Conservation (phyloP, 2,329 filamentous ascomycete genomes). For the Colletotrichum orbiculare region DNA sequence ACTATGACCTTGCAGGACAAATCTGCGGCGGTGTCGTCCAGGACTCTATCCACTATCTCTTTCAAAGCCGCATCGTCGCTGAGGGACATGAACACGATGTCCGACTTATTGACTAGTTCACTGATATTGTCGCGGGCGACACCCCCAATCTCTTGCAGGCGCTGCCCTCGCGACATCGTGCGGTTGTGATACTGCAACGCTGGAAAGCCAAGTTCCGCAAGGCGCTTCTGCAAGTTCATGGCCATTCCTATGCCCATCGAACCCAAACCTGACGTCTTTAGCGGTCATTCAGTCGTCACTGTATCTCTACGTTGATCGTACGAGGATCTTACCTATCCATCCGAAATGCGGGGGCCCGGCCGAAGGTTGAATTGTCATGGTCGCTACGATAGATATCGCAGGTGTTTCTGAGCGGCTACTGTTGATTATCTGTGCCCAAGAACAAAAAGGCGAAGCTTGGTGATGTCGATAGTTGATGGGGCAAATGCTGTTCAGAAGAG, state of each 20-base stretch:
- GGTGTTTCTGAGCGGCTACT: no score
- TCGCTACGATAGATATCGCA: not conserved
- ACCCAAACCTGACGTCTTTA: slow-evolving; percentile 51
- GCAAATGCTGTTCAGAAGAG: no score
- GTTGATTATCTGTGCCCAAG: no score
- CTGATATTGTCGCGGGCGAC: slow-evolving; percentile 38
- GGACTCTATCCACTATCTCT: slow-evolving; percentile 46
- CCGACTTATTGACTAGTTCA: slow-evolving; percentile 44
- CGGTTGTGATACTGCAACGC: slow-evolving; percentile 57
- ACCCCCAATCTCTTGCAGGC: slow-evolving; percentile 44
- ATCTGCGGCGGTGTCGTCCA: slow-evolving; percentile 35
- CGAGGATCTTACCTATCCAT: slow-evolving; percentile 27
- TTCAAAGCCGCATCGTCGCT: slow-evolving; percentile 55
- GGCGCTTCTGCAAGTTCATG: slow-evolving; percentile 57
- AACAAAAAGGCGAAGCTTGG: no score
- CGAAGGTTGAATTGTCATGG: not conserved
- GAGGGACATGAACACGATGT: slow-evolving; percentile 54
- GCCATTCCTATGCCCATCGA: slow-evolving; percentile 65
- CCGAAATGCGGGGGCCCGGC: slow-evolving; percentile 25
- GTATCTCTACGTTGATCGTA: not conserved
- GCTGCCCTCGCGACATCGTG: slow-evolving; percentile 56
- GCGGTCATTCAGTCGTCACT: not conserved
- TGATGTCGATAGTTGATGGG: no score
- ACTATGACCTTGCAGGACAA: slow-evolving; percentile 54
- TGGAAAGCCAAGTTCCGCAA: slow-evolving; percentile 40